phyloP scores from a whole-genome alignment of 2,329 filamentous ascomycete species.

The Diaporthe sp. region DNA sequence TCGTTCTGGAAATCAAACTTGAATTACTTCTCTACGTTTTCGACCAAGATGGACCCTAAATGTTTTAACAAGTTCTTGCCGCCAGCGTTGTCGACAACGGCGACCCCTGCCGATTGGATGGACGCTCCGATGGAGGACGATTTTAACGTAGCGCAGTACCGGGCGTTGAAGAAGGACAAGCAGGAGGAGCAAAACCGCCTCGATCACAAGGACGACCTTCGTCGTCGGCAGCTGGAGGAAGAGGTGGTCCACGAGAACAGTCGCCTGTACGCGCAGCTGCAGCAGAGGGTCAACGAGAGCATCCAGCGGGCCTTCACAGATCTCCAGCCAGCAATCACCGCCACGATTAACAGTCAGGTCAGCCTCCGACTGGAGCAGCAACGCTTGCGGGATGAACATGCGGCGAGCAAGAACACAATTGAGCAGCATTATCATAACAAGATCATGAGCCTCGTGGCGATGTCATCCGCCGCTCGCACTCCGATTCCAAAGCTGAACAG shows the following conservation, averaged over 20 bases:
- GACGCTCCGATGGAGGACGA: constrained; percentile 22
- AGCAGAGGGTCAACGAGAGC: constrained; percentile 23
- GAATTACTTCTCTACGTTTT: too few relatives aligned
- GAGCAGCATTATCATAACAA: constrained; percentile 28
- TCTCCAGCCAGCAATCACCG: constrained; percentile 17
- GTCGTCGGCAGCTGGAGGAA: constrained; percentile 14
- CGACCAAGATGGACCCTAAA: constrained; percentile 25
- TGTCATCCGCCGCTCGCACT: background rate
- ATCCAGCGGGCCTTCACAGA: constrained; percentile 27
- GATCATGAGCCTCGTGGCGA: constrained; percentile 8
- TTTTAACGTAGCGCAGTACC: constrained; percentile 24
- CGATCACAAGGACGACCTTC: constrained; percentile 13
- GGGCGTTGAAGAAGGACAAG: constrained; percentile 28
- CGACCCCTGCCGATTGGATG: background rate
- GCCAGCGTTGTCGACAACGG: background rate
- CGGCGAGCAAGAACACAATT: constrained; percentile 23
- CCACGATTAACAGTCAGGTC: constrained; percentile 30
- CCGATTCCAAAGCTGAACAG: background rate
- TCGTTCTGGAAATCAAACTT: too few relatives aligned
- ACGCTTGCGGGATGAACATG: too few relatives aligned
- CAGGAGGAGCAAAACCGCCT: constrained; percentile 32
- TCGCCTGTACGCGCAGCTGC: constrained; percentile 26
- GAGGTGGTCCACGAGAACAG: constrained; percentile 18
- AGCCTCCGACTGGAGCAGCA: too few relatives aligned
- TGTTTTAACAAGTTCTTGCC: constrained; percentile 30